Percentiles rank a stretch among this genome's conserved stretches.
Evolutionary conservation across 768 basidiomycete species (phyloP).

Genomic region (Boletellus ananiceps): DNA sequence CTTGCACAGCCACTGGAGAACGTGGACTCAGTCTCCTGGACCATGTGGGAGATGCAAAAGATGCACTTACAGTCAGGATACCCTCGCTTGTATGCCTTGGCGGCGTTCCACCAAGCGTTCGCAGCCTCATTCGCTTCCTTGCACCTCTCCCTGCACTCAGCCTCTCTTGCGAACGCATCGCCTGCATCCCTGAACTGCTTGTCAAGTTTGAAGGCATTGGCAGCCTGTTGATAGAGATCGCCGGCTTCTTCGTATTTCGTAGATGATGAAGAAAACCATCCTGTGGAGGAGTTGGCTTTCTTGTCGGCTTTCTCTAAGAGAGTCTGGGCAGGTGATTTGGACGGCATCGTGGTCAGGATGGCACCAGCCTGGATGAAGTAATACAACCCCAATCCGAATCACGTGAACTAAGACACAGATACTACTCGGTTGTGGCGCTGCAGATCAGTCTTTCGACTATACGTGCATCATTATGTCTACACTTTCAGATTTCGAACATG

Average conservation of each 20-base stretch:
- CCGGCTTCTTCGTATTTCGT: constrained; percentile 94
- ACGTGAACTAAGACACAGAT: constrained; percentile 9
- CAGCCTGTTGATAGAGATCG: constrained; percentile 92
- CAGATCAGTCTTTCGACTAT: not conserved
- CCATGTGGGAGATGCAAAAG: not conserved
- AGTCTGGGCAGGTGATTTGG: constrained; percentile 73
- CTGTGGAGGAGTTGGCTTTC: constrained; percentile 75
- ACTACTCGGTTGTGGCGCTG: not conserved
- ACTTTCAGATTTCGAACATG: constrained; percentile 34
- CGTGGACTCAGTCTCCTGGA: constrained; percentile 8
- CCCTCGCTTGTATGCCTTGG: constrained; percentile 91
- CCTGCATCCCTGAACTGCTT: constrained; percentile 90
- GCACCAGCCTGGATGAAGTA: not conserved
- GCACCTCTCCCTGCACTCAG: constrained; percentile 86
- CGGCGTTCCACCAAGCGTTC: constrained; percentile 98
- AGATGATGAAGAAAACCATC: constrained; percentile 84
- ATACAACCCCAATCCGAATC: not conserved
- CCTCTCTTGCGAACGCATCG: constrained; percentile 88
- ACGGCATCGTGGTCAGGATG: constrained; percentile 44
- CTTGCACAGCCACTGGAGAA: constrained; percentile 77
- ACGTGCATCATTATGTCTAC: constrained; percentile 28
- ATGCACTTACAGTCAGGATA: constrained; percentile 70
- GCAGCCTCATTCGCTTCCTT: constrained; percentile 93
- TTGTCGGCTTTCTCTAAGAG: constrained; percentile 89
- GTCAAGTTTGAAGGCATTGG: constrained; percentile 89